Evolutionary conservation across 768 basidiomycete genomes (phyloP).

Genomic region (Calocybe gangraenosa): DNA sequence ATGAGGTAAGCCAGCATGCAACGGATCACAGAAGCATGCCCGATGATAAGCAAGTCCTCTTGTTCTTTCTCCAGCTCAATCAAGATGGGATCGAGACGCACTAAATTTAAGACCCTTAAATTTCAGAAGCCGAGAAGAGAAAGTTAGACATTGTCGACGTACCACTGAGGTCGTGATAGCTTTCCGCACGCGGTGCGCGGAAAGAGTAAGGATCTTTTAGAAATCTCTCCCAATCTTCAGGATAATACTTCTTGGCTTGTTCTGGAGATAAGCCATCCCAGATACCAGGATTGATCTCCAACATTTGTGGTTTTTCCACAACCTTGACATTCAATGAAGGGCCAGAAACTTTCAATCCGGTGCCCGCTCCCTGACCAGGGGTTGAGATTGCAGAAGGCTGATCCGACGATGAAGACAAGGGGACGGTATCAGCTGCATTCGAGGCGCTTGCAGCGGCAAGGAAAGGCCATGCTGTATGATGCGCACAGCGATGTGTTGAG

Average conservation of each 20-base stretch:
- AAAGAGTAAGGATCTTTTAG: slow-evolving; percentile 90
- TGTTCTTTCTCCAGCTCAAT: slow-evolving; percentile 93
- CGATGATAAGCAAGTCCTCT: slow-evolving; percentile 94
- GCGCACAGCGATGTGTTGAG: slow-evolving; percentile 85
- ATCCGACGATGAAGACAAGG: slow-evolving; percentile 9
- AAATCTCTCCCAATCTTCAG: slow-evolving; percentile 92
- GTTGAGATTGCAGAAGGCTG: slow-evolving; percentile 4
- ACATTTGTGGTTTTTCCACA: slow-evolving; percentile 94
- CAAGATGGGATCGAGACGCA: slow-evolving; percentile 88
- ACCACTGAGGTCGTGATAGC: slow-evolving; percentile 94
- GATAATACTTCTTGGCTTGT: slow-evolving; percentile 85
- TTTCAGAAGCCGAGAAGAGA: too few relatives aligned
- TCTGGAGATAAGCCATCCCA: slow-evolving; percentile 95
- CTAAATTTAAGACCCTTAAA: slow-evolving; percentile 35
- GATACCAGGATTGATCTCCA: slow-evolving; percentile 95
- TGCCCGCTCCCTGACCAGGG: slow-evolving; percentile 3
- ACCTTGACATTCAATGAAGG: slow-evolving; percentile 64
- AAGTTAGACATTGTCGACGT: slow-evolving; percentile 15
- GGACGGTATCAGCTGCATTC: slow-evolving; percentile 9
- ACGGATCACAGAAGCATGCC: slow-evolving; percentile 95
- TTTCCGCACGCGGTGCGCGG: slow-evolving; percentile 90
- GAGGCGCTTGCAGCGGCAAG: slow-evolving; percentile 33
- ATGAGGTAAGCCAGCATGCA: slow-evolving; percentile 93
- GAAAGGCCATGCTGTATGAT: slow-evolving; percentile 98
- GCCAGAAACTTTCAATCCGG: slow-evolving; percentile 8